Evolutionary conservation across 1,284 basidiomycete genomes (phyloP).

Genomic region (Trichosporon sp.): DNA sequence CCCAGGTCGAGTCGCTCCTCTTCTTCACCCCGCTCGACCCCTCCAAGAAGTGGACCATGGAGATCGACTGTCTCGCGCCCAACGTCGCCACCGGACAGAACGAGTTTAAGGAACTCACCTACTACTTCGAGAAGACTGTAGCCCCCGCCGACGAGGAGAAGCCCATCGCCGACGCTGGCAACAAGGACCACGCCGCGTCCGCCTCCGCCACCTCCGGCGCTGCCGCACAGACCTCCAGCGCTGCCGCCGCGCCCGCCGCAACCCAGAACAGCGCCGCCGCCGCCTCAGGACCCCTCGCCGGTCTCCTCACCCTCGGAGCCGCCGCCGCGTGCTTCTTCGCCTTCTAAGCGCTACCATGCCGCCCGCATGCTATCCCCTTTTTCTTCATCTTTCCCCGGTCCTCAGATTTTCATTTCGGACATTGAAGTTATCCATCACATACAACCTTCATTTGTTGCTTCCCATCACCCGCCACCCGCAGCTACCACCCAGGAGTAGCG

Average conservation of each 20-base stretch:
- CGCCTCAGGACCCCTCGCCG: background rate
- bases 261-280: background rate
- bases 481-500: too few relatives aligned
- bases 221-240: background rate
- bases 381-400: background rate
- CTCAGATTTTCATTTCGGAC: background rate
- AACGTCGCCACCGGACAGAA: background rate
- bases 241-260: background rate
- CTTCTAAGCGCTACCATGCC: background rate
- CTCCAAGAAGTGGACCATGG: slow-evolving; percentile 1
- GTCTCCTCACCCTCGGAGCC: background rate
- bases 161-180: background rate
- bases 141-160: background rate
- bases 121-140: slow-evolving; percentile 1
- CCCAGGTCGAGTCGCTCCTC: background rate
- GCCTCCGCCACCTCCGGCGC: background rate
- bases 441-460: background rate
- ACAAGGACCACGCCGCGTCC: background rate
- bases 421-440: background rate
- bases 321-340: background rate
- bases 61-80: background rate
- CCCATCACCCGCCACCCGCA: background rate
- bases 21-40: background rate
- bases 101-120: background rate
- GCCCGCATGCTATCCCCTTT: background rate